Evolutionary conservation across 2,329 filamentous ascomycete genomes (phyloP), one percentile per base, ranked within the genome.

Genomic region (Scortechinia acanthostroma): DNA sequence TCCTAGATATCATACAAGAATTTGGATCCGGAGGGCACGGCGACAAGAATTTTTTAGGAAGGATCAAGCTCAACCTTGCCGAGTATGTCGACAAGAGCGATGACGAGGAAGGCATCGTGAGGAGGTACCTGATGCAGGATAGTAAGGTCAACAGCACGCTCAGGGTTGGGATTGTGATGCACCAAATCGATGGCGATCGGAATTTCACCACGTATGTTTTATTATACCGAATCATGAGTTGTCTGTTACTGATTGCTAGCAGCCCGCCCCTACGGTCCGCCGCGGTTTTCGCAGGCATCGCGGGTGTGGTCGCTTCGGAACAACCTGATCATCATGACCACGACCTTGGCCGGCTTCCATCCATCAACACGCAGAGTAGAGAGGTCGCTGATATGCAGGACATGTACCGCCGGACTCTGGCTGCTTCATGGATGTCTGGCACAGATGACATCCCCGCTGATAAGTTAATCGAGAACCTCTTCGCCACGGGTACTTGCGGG

Each of bases 81-180:
- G 80, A 84, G 59, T 84, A 83, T 57, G 75, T 77, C 42, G 77
- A 81, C 51, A 72, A 77, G 50, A 61, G 68, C 42, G 65, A 67
- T 17, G 63, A 70, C 14, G 66, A 68, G 30, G 68, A 69, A 43
- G 64, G 64, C 28, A 71, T 83, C 25, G 70, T 70, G 20, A 63
- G 80, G 47, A 61, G 80, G 35, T 83, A 84, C 53, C 67, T 84
- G 49, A 78, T 84, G 75, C 77, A 80, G 54, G 76, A 83, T 51
- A 80, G 76, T 63, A 84, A 83, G 60, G 79, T 84, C 60, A 84
- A 84, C 61, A 80, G 76, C 55, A 84, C 80, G 1, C 63, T 84
- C 46, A 83, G 80, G 57, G 62, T 74, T 19, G 60, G 65, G 3
- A 72, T 81, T 51, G 55, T 59, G 50, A 77, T 83, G 74, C 70